Base-by-base conservation (phyloP, 1,284 basidiomycete species). In the Amylostereum areolatum region DNA sequence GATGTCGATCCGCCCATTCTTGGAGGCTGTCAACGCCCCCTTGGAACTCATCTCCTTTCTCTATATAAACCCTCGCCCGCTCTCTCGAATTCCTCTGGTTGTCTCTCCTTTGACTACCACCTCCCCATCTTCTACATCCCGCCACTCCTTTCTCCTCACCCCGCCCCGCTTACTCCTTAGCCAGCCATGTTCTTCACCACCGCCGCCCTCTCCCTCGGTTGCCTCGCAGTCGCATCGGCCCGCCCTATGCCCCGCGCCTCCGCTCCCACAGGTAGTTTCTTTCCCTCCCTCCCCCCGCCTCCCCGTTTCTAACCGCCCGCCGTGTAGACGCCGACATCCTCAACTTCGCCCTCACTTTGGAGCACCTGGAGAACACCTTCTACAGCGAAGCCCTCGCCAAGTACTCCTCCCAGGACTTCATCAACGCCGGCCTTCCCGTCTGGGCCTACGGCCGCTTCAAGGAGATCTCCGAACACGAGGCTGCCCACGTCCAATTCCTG, bases 311-410 rank as follows among this genome's bases (percentile, higher is more conserved):
- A 11, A 33, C 12, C 8, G 5, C 28, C 28, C 3, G 31, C 40
- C 31, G 25, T 7, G 11, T 45, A 73, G 73, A 75, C 51, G 55
- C 64, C 9, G 55, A 62, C n/a, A 58, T 73, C 33, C 62, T 78
- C 29, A 79, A 85, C 62, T 81, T 77, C 46, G 81, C 82, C 2
- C 72, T 88, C 44, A 79, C 78, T 24, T 73, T 89, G 44, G 83
- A 89, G 66, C 77, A 86, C 61, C 71, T 90, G 53, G 82, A 88
- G 64, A 73, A 74, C 62, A 67, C 74, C 25, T 88, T 88, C 70
- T 90, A 80, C 63, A 51, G 59, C 2, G 59, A 64, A 6, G 77
- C 66, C 2, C 70, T 83, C 6, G 53, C 58, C 1, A 72, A 71
- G 49, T 82, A 68, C 66, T 62, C 66, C 51, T 63, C 67, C n/a